Evolutionary conservation across 2,329 filamentous ascomycete genomes (phyloP), one percentile per base, ranked within the genome.

Genomic region (Curvularia verruculosa): DNA sequence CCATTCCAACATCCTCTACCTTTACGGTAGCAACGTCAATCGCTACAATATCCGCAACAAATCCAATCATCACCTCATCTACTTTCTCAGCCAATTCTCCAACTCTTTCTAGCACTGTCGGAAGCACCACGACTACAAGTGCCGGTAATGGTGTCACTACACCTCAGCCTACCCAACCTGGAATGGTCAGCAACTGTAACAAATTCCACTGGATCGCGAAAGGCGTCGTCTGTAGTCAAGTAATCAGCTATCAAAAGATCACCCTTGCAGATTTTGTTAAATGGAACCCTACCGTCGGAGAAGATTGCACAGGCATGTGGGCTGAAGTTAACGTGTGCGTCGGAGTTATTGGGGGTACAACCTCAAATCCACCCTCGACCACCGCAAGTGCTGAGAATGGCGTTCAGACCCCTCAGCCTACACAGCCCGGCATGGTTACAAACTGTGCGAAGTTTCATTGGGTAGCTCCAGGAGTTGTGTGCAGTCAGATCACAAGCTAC

Each of bases 401-500:
- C 21, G 28, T 62, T 19, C 8, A 49, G 12, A 62, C 59, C 2
- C 54, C 54, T 4, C 41, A 49, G 19, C 56, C 54, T 2, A 54
- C 41, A 1, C 61, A 62, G 39, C 28, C 37, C 1, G 56, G 48
- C 3, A 64, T 64, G 44, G 51, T 61, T 3, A 49, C 23, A 3
- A 63, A 60, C 47, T 62, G 57, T 47, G 44, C 54, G 4, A 57
- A 40, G 10, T 60, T 60, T 28, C 49, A 62, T 36, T 46, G 26
- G 1, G 49, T 54, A 2, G 49, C 26, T 5, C 19, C 29, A 13
- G 49, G 45, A 6, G 28, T 44, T 5, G 19, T 15, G 3, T 57
- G 54, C 18, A 58, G 29, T 13, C 24, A 29, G 31, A 29, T 39
- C 23, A 60, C 24, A 3, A 31, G 26, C 29, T 60, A 40, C 29